Evolutionary conservation across 495 filamentous ascomycete species (phyloP).

Genomic region (Achaetomiella virescens): DNA sequence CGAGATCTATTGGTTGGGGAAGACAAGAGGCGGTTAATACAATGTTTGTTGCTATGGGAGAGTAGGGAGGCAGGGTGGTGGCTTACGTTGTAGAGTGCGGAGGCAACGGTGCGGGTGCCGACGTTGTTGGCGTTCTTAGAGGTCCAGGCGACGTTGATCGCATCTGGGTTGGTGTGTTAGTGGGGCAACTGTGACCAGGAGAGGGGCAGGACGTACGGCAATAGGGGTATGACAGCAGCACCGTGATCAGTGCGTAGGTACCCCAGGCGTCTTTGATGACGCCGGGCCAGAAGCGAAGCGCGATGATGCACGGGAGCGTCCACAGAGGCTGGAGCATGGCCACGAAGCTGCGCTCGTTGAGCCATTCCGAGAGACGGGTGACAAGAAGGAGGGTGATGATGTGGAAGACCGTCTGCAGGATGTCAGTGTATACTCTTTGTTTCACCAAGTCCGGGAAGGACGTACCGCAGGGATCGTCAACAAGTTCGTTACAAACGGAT

Average conservation of each 20-base stretch:
- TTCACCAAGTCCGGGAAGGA: slow-evolving; percentile 10
- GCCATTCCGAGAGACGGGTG: slow-evolving; percentile 40
- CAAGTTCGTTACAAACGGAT: slow-evolving; percentile 62
- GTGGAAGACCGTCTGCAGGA: slow-evolving; percentile 28
- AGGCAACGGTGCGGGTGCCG: slow-evolving; percentile 57
- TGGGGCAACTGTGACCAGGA: background rate
- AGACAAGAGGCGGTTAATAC: background rate
- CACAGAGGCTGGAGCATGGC: slow-evolving; percentile 21
- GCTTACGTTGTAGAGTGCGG: slow-evolving; percentile 55
- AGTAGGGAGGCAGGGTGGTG: background rate
- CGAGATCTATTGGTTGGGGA: slow-evolving; percentile 6
- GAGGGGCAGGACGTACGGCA: slow-evolving; percentile 35
- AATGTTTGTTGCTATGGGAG: no score
- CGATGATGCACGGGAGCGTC: slow-evolving; percentile 49
- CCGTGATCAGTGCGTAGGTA: slow-evolving; percentile 30
- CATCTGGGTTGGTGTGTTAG: slow-evolving; percentile 4
- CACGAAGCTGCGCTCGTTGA: slow-evolving; percentile 24
- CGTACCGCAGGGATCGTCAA: slow-evolving; percentile 53
- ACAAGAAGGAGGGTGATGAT: slow-evolving; percentile 36
- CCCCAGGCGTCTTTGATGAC: slow-evolving; percentile 8
- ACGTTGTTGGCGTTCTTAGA: slow-evolving; percentile 38
- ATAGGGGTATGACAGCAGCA: slow-evolving; percentile 53
- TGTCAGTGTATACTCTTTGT: background rate
- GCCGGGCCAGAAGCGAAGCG: slow-evolving; percentile 35
- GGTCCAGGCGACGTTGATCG: slow-evolving; percentile 12